phyloP scores from a whole-genome alignment of 2,329 filamentous ascomycete species.

The Ophiosphaerella herpotricha region DNA sequence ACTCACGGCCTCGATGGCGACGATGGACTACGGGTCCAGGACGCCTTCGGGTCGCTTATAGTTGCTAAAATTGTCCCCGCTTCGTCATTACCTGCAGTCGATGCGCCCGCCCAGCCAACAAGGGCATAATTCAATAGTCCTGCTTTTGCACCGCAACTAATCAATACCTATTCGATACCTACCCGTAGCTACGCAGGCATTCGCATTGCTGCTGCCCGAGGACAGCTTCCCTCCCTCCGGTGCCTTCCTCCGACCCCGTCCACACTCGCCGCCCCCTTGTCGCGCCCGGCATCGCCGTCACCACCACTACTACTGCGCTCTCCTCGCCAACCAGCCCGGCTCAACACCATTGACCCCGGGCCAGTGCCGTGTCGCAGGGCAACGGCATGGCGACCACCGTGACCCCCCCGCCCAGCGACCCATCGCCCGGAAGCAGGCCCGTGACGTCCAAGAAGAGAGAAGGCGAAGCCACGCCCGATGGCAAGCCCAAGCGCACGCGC shows the following conservation, averaged over 20 bases:
- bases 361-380: neutral
- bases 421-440: conserved; percentile 24
- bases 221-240: neutral
- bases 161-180: neutral
- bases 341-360: neutral
- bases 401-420: conserved; percentile 26
- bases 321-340: too few relatives aligned
- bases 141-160: conserved; percentile 7
- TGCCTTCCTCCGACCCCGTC: conserved; percentile 1
- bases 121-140: conserved; percentile 17
- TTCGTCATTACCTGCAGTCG: conserved; percentile 17
- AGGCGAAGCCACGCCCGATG: conserved; percentile 34
- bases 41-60: too few relatives aligned
- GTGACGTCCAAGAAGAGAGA: conserved; percentile 24
- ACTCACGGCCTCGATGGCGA: too few relatives aligned
- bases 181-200: neutral
- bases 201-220: neutral
- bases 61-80: neutral
- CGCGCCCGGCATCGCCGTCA: too few relatives aligned
- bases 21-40: too few relatives aligned
- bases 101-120: conserved; percentile 15
- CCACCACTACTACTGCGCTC: too few relatives aligned
- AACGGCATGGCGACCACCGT: conserved; percentile 25
- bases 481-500: conserved; percentile 81
- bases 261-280: neutral